These are phyloP conservation scores for Gracilaria vermiculophylla DNA, from an alignment of 23 red algal genomes.

Conservation along the genomic window DNA sequence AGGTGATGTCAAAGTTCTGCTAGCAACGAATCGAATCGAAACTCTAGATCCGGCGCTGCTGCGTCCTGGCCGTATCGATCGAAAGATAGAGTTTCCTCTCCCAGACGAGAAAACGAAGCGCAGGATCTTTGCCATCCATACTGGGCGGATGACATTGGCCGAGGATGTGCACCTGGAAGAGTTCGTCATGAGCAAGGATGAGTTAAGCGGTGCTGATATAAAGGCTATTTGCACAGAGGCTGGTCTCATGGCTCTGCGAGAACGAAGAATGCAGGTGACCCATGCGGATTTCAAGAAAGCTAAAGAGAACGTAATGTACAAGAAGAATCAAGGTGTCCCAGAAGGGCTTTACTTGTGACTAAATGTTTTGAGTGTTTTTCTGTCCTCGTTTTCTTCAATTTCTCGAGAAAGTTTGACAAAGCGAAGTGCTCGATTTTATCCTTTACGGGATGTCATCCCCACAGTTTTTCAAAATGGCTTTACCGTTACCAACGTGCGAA, in stretches of 20 bases:
- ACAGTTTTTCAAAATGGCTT: no score
- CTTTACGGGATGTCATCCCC: no score
- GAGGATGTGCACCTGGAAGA: conserved; percentile 97
- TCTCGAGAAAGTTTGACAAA: background rate
- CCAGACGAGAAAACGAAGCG: conserved; percentile 99
- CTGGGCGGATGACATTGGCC: conserved; percentile 95
- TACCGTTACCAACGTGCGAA: no score
- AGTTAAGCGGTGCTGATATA: conserved; percentile 94
- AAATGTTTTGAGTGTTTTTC: background rate
- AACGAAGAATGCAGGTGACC: conserved; percentile 93
- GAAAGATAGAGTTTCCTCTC: conserved; percentile 99
- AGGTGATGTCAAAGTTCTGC: conserved; percentile 95
- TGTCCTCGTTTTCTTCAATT: background rate
- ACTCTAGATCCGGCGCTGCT: conserved; percentile 96
- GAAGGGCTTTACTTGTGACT: conserved; percentile 88
- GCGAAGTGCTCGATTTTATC: no score
- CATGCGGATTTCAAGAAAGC: conserved; percentile 97
- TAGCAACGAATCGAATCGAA: conserved; percentile 98
- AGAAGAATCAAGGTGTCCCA: conserved; percentile 89
- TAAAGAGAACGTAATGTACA: conserved; percentile 91
- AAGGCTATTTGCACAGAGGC: conserved; percentile 99
- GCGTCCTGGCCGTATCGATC: conserved; percentile 97
- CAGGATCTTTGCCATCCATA: conserved; percentile 96
- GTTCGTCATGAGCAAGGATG: conserved; percentile 96
- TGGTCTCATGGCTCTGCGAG: conserved; percentile 95